Conservation (phyloP, 148 eudicot species). For the Cornus kousa region DNA sequence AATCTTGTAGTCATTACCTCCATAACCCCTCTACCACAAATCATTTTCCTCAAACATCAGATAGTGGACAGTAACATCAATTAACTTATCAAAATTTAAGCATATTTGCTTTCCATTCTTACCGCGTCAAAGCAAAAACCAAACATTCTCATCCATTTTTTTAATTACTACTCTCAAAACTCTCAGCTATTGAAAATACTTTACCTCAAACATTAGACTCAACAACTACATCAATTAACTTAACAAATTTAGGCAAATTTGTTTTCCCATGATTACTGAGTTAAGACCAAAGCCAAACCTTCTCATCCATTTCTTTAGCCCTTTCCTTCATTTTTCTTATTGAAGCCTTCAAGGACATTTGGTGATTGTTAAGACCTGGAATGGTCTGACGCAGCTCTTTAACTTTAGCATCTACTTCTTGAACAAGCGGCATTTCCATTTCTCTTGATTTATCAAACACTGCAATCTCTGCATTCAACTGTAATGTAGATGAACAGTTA, state of each 20-base stretch:
- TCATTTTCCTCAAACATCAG: neutral
- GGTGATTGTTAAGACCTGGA: slow-evolving; percentile 67
- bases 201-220: neutral
- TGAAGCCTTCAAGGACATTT: slow-evolving; percentile 54
- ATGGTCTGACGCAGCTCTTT: slow-evolving; percentile 61
- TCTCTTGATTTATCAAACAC: slow-evolving; percentile 55
- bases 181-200: neutral
- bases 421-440: slow-evolving; percentile 65
- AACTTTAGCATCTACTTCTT: slow-evolving; percentile 64
- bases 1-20: neutral
- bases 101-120: neutral
- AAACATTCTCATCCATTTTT: slow-evolving; percentile 74
- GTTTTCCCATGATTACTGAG: neutral
- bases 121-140: neutral
- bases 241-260: neutral
- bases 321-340: slow-evolving; percentile 62
- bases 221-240: neutral
- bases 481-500: slow-evolving; percentile 14
- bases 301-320: slow-evolving; percentile 66
- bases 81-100: neutral
- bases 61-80: neutral
- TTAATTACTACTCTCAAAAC: slow-evolving; percentile 4
- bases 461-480: slow-evolving; percentile 70
- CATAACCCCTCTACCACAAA: neutral
- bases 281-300: slow-evolving; percentile 34